Evolutionary conservation across 345 rosid species (phyloP).

Genomic region (Sonneratia alba): DNA sequence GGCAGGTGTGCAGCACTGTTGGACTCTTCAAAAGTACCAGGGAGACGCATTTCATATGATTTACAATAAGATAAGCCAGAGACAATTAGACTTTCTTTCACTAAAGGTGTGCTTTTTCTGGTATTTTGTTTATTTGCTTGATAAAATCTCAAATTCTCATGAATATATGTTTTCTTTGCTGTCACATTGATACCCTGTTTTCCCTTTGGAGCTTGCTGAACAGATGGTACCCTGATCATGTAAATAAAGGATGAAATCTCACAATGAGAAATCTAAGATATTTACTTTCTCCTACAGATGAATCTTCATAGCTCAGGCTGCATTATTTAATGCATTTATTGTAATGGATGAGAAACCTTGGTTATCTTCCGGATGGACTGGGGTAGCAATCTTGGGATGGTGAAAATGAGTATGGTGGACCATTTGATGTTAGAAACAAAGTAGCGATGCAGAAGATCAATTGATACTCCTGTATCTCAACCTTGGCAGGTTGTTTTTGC

Average conservation of each 20-base stretch:
- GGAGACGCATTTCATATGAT: conserved; percentile 43
- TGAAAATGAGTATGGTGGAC: too few species aligned
- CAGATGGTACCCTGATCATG: conserved; percentile 58
- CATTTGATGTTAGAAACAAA: too few species aligned
- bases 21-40: too few species aligned
- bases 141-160: not conserved
- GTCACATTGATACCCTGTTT: not conserved
- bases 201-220: conserved; percentile 54
- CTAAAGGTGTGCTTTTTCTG: conserved; percentile 44
- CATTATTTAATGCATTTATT: not conserved
- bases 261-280: conserved; percentile 66
- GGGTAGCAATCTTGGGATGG: too few species aligned
- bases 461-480: too few species aligned
- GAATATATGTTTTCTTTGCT: not conserved
- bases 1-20: too few species aligned
- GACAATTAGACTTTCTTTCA: conserved; percentile 60
- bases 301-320: too few species aligned
- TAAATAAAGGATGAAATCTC: conserved; percentile 60
- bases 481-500: too few species aligned
- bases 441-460: too few species aligned
- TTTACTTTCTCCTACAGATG: conserved; percentile 8
- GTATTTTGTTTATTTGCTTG: not conserved
- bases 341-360: too few species aligned
- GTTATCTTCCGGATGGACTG: too few species aligned
- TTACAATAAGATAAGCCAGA: conserved; percentile 47